Evolutionary conservation across 2,329 filamentous ascomycete species (phyloP), one percentile per base, ranked within the genome.

Genomic region (Cordyceps cicadae): DNA sequence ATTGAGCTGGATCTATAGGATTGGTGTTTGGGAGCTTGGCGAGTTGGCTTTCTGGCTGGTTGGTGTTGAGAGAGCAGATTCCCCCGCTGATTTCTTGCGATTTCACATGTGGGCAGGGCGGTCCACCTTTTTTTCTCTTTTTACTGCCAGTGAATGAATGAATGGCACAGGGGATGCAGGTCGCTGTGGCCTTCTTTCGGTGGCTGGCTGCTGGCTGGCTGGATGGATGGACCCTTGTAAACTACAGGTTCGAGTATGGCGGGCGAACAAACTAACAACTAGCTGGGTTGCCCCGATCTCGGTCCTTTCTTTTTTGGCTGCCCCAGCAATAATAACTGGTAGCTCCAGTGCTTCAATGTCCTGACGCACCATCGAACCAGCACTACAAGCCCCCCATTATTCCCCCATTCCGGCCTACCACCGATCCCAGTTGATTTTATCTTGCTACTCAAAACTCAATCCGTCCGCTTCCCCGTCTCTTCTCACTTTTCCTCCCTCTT

Each of bases 341-440:
- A 50, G 55, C 55, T 58, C 41, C 53, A 45, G 24, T 24, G 24
- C 3, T 24, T 4, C 24, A 24, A 24, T 24, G 3, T 24, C 3
- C 24, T 24, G 4, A 46, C 24, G 15, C 4, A 21, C 39, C 21
- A 24, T 15, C 6, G n/a, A 32, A 11, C 21, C 26, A 21, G 17
- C 29, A 29, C 3, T 7, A 21, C 9, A 19, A 17, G 49, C 24
- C 49, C 53, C 24, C 45, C 46, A 24, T 24, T 24, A n/a, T n/a
- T 4, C 24, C 24, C 24, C 54, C 17, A 50, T 53, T 62, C 60
- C 54, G 49, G 53, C 54, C 49, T 34, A 24, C 41, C 56, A 45
- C 58, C 61, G 52, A 60, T 62, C 49, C 54, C 37, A 39, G 45
- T 43, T 51, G 50, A 60, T 48, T 48, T 54, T 49, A 54, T 50